phyloP scores from a whole-genome alignment of 148 eudicot species.

The Pharnaceum exiguum region DNA sequence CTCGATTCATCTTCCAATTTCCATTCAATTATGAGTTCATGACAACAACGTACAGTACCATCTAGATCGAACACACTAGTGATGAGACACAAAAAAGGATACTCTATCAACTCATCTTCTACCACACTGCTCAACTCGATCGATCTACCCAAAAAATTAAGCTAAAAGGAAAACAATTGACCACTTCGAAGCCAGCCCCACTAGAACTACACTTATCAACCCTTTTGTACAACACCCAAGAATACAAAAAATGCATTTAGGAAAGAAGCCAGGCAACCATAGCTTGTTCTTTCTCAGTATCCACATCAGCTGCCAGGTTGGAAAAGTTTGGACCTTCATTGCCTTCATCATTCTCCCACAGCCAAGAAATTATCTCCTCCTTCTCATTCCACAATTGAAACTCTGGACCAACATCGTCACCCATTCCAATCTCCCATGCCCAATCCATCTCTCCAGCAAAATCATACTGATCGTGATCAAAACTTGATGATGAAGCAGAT shows the following conservation, averaged over 20 bases:
- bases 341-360: conserved; percentile 35
- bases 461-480: conserved; percentile 9
- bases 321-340: conserved; percentile 6
- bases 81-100: no score
- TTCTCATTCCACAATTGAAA: conserved; percentile 21
- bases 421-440: conserved; percentile 34
- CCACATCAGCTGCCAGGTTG: conserved; percentile 11
- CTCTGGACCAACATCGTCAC: conserved; percentile 8
- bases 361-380: conserved; percentile 34
- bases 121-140: no score
- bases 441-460: conserved; percentile 18
- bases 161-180: no score
- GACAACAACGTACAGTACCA: no score
- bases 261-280: conserved; percentile 62
- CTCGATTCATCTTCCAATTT: no score
- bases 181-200: no score
- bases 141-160: no score
- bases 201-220: neutral
- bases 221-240: neutral
- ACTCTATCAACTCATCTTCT: no score
- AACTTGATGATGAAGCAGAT: conserved; percentile 15
- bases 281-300: conserved; percentile 42
- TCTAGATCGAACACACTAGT: no score
- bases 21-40: no score
- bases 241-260: neutral